Conservation (phyloP, 148 eudicot species). For the Gaultheria prostrata region DNA sequence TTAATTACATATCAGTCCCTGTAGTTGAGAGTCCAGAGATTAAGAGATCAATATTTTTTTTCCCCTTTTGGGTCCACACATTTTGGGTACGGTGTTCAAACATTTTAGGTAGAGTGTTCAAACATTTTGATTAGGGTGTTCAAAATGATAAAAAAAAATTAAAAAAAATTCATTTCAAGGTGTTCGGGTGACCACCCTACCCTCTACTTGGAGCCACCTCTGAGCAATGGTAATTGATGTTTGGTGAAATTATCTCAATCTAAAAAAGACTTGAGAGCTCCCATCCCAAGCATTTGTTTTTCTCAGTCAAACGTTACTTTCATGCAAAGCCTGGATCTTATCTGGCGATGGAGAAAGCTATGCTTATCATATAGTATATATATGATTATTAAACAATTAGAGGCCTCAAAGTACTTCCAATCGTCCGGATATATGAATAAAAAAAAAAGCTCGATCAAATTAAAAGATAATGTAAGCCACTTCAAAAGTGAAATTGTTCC, state of each 20-base stretch:
- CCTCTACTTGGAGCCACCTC: too few relatives aligned
- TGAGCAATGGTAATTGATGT: not conserved
- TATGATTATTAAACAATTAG: not conserved
- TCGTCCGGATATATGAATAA: not conserved
- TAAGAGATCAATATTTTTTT: too few relatives aligned
- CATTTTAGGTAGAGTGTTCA: too few relatives aligned
- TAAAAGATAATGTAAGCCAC: not conserved
- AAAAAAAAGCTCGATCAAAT: not conserved
- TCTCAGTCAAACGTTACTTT: not conserved
- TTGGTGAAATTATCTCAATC: not conserved
- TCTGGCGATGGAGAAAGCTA: slow-evolving; percentile 4
- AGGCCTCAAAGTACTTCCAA: not conserved
- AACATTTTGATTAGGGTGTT: too few relatives aligned
- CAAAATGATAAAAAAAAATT: too few relatives aligned
- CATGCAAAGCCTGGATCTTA: slow-evolving; percentile 7
- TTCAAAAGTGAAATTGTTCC: not conserved
- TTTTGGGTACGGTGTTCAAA: too few relatives aligned
- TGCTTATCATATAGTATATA: not conserved
- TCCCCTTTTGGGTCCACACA: too few relatives aligned
- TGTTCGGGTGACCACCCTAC: too few relatives aligned
- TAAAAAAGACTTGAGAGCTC: not conserved
- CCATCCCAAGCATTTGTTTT: too few relatives aligned
- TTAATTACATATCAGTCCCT: too few relatives aligned
- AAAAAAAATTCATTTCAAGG: too few relatives aligned
- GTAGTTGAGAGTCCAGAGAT: too few relatives aligned